Base-by-base conservation (phyloP, 2,329 filamentous ascomycete genomes). In the Dendrostoma leiphaemia region DNA sequence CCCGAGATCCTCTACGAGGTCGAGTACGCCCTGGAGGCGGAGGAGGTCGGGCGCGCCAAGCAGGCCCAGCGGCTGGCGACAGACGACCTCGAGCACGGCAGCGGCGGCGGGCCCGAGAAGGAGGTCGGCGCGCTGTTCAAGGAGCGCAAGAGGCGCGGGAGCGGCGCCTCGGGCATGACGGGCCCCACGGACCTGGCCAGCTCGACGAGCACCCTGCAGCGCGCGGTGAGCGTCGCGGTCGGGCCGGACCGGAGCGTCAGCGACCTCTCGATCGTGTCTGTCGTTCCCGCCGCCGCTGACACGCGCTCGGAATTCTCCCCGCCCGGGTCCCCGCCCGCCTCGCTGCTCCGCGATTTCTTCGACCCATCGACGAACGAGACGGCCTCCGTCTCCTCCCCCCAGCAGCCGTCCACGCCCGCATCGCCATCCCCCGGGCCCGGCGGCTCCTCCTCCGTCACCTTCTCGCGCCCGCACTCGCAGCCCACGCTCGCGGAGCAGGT, bases 1-100 rank as follows among this genome's bases (percentile, higher is more conserved):
- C 85, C 89, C 2, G 87, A 93, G 66, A 89, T 96, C 59, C 85
- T 94, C 62, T 86, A 89, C 64, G 86, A 90, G 60, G 91, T 95
- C 3, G 85, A 90, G 48, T 82, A 86, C 62, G 82, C 85, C 51
- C 78, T 90, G 40, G 84, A 88, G 62, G 80, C 81, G 24, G 85
- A 90, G 59, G 81, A 85, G 58, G 74, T 87, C 9, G 63, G 66
- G 12, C 64, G 63, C 15, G 65, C 62, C 34, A 70, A 67, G 56
- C 59, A 56, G 34, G 60, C 55, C 7, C 65, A 66, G 51, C 53
- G 23, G 21, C 49, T 26, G 6, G 56, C 56, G 6, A 49, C 51
- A n/a, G 56, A 53, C 15, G 56, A 58, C 10, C 49, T 58, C 23
- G 48, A 49, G 34, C 56, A 58, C 17, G 56, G n/a, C n/a, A n/a